Percentiles rank a stretch among this genome's conserved stretches.
These are phyloP conservation scores for Aquilaria malaccensis DNA, from an alignment of 345 rosid genomes.

Conservation along the genomic window DNA sequence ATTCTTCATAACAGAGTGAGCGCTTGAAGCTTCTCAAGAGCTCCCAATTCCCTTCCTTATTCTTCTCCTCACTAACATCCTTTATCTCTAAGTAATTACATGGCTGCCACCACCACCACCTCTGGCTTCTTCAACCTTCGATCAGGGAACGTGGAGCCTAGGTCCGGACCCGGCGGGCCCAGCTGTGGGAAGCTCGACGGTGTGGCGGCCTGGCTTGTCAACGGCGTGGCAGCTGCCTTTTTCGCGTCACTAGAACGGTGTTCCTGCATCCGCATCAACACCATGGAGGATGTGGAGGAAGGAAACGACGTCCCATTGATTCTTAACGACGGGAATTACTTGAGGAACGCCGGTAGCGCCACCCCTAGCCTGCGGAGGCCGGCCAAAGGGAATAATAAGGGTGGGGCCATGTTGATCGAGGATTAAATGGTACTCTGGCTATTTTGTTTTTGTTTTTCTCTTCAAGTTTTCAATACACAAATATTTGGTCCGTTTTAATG, in stretches of 20 bases:
- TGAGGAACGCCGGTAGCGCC: slow-evolving; percentile 15
- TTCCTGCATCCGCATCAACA: slow-evolving; percentile 55
- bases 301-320: slow-evolving; percentile 46
- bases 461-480: background rate
- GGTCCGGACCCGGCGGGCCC: slow-evolving; percentile 21
- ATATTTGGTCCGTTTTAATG: no score
- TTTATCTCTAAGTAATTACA: slow-evolving; percentile 14
- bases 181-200: slow-evolving; percentile 51
- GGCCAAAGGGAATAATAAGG: slow-evolving; percentile 25
- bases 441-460: background rate
- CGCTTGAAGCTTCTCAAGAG: background rate
- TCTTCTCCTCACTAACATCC: background rate
- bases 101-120: slow-evolving; percentile 41
- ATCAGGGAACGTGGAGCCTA: slow-evolving; percentile 20
- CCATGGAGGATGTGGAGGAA: slow-evolving; percentile 47
- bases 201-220: slow-evolving; percentile 56
- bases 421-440: background rate
- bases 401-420: slow-evolving; percentile 6
- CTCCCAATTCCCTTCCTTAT: background rate
- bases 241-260: slow-evolving; percentile 55
- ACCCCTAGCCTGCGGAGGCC: slow-evolving; percentile 22
- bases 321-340: slow-evolving; percentile 32
- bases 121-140: slow-evolving; percentile 27
- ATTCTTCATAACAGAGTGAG: no score
- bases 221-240: slow-evolving; percentile 47